A percentile compares a stretch with the other conserved stretches of the same genome.
phyloP scores from a whole-genome alignment of 495 filamentous ascomycete species.

The Aspergillus ostianus region DNA sequence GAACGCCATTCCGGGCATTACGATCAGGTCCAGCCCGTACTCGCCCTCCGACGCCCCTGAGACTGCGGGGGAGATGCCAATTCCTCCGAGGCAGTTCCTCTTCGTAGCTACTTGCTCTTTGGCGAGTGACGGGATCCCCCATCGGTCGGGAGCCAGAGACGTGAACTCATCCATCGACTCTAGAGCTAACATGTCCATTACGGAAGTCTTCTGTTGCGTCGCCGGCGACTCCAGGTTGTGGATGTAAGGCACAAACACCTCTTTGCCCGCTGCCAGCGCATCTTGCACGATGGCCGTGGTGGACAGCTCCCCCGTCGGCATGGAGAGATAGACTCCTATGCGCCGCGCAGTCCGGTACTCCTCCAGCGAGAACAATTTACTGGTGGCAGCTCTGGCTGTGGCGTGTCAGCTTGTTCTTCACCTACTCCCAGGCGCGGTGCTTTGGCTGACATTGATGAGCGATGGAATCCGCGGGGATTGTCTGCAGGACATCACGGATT shows the following conservation, averaged over 20 bases:
- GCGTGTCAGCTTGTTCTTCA: slow-evolving; percentile 17
- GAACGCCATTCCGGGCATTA: slow-evolving; percentile 94
- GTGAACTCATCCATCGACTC: slow-evolving; percentile 71
- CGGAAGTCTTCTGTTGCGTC: slow-evolving; percentile 47
- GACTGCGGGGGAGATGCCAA: slow-evolving; percentile 20
- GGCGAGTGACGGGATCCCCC: slow-evolving; percentile 86
- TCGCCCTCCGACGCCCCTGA: slow-evolving; percentile 29
- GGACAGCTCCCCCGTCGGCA: slow-evolving; percentile 80
- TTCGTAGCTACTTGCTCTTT: slow-evolving; percentile 58
- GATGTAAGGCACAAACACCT: slow-evolving; percentile 89
- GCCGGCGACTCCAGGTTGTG: slow-evolving; percentile 53
- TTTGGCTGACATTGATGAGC: slow-evolving; percentile 60
- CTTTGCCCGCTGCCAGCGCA: slow-evolving; percentile 73
- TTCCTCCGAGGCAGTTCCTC: slow-evolving; percentile 65
- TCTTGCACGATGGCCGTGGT: slow-evolving; percentile 77
- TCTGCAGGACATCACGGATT: slow-evolving; percentile 63
- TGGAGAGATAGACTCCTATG: slow-evolving; percentile 87
- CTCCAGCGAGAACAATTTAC: slow-evolving; percentile 56
- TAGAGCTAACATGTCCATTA: slow-evolving; percentile 94
- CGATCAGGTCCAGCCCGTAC: slow-evolving; percentile 74
- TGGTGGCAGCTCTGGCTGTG: slow-evolving; percentile 58
- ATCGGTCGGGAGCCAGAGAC: slow-evolving; percentile 69
- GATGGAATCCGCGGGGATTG: slow-evolving; percentile 56
- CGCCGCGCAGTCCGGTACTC: slow-evolving; percentile 69
- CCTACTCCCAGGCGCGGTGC: slow-evolving; percentile 7